Base-by-base conservation (phyloP, 768 basidiomycete species). In the Flagelloscypha sp. region DNA sequence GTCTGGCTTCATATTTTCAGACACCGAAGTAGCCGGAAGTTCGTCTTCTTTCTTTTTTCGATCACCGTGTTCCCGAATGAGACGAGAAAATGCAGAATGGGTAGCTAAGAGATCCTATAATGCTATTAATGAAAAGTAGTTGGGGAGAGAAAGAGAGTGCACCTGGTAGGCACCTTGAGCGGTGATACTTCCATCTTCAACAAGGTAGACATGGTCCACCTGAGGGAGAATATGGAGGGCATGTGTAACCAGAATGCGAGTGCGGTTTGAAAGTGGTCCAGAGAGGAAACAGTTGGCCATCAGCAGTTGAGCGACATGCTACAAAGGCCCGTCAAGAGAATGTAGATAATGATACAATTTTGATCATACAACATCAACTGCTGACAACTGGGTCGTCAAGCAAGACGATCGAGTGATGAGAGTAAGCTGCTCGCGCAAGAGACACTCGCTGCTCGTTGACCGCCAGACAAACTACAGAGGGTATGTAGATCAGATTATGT, bases 351-450 rank as follows among this genome's bases (percentile, higher is more conserved):
- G n/a, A n/a, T n/a, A n/a, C n/a, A n/a, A n/a, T n/a, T n/a, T n/a
- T n/a, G n/a, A n/a, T n/a, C n/a, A n/a, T n/a, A n/a, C n/a, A 0
- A 83, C 74, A 43, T 88, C 85, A 6, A 88, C 77, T 0, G 85
- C 84, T 23, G 77, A 76, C 22, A 89, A 68, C n/a, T 11, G 86
- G 81, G 49, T 92, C 87, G 48, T 92, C 86, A 19, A 89, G 66
- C 10, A 89, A 68, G 27, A 85, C 74, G 35, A 89, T 68, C 38
- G 86, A 80, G 1, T 80, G 67, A 0, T 68, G 58, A 3, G 82
- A 77, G 48, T 88, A 92, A 1, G 79, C 79, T 0, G 84, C 84
- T 18, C 87, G 63, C 0, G 86, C 87, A 16, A 87, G 59, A 1
- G 78, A 79, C 4, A 85, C 70, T n/a, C 82, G 76, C 71, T 81